Evolutionary conservation across 352 stramenopile genomes (phyloP).

Genomic region (Globisporangium spinosum): DNA sequence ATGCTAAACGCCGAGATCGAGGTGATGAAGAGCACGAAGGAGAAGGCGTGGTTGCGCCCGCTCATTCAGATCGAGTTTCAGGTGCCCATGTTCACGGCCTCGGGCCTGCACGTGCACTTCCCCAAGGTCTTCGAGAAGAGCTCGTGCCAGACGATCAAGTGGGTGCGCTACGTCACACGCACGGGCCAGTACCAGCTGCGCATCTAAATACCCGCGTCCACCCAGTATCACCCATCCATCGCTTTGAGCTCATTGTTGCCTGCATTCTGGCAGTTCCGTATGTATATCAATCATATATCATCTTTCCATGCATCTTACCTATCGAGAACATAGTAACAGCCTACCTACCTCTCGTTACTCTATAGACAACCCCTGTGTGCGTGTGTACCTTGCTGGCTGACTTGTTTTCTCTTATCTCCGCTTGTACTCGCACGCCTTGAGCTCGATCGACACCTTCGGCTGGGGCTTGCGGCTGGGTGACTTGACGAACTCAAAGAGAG

Average conservation of each 20-base stretch:
- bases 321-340: constrained; percentile 1
- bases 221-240: not conserved
- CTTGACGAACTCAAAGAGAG: constrained; percentile 82
- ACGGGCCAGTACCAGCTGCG: constrained; percentile 97
- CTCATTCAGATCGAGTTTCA: constrained; percentile 98
- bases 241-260: not conserved
- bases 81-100: constrained; percentile 97
- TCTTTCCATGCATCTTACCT: not conserved
- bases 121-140: constrained; percentile 99
- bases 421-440: constrained; percentile 88
- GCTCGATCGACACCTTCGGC: constrained; percentile 46
- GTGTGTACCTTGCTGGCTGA: not conserved
- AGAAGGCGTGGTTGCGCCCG: constrained; percentile 95
- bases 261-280: not conserved
- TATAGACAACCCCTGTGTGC: not conserved
- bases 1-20: constrained; percentile 96
- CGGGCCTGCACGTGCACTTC: constrained; percentile 97
- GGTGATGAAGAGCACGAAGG: constrained; percentile 95
- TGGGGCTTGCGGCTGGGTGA: constrained; percentile 41
- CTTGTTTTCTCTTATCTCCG: constrained; percentile 37
- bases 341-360: not conserved
- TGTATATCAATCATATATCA: not conserved
- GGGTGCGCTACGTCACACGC: constrained; percentile 98
- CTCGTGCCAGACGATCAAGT: constrained; percentile 97
- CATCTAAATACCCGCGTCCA: constrained; percentile 62